Evolutionary conservation across 2,329 filamentous ascomycete genomes (phyloP).

Genomic region (Dothistroma septosporum): DNA sequence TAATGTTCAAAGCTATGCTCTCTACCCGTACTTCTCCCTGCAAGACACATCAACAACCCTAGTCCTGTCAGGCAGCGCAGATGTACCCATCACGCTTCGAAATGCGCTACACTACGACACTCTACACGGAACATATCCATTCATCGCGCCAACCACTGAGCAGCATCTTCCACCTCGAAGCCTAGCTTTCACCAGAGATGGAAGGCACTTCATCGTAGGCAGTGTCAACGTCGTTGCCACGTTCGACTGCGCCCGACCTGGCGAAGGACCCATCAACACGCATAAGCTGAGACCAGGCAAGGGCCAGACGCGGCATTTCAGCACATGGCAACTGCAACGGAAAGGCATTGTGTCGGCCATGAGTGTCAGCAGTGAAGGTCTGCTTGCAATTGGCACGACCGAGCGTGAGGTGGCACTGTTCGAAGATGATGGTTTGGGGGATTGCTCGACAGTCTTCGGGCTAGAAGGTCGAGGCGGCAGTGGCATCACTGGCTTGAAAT

Average conservation of each 20-base stretch:
- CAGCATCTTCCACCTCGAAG: slow-evolving; percentile 53
- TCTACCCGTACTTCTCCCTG: slow-evolving; percentile 54
- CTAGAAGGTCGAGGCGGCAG: slow-evolving; percentile 38
- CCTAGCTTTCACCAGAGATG: slow-evolving; percentile 50
- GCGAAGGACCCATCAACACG: slow-evolving; percentile 44
- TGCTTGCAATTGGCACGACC: slow-evolving; percentile 57
- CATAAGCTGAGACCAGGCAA: slow-evolving; percentile 37
- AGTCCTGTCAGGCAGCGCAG: slow-evolving; percentile 50
- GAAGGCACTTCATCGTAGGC: slow-evolving; percentile 56
- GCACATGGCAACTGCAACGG: slow-evolving; percentile 47
- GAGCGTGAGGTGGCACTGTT: slow-evolving; percentile 56
- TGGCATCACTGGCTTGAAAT: slow-evolving; percentile 54
- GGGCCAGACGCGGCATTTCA: slow-evolving; percentile 34
- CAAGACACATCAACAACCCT: slow-evolving; percentile 48
- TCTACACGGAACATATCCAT: slow-evolving; percentile 51
- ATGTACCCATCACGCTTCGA: slow-evolving; percentile 54
- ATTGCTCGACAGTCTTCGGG: slow-evolving; percentile 49
- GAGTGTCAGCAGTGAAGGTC: slow-evolving; percentile 43
- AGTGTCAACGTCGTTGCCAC: slow-evolving; percentile 50
- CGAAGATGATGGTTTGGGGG: slow-evolving; percentile 46
- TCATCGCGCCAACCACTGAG: slow-evolving; percentile 54
- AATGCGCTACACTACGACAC: slow-evolving; percentile 50
- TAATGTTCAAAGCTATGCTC: slow-evolving; percentile 49
- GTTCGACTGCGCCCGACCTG: slow-evolving; percentile 52
- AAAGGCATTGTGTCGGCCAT: slow-evolving; percentile 55